Evolutionary conservation across 805 yeast species (phyloP), one percentile per base, ranked within the genome.

Genomic region (Hanseniaspora guilliermondii): DNA sequence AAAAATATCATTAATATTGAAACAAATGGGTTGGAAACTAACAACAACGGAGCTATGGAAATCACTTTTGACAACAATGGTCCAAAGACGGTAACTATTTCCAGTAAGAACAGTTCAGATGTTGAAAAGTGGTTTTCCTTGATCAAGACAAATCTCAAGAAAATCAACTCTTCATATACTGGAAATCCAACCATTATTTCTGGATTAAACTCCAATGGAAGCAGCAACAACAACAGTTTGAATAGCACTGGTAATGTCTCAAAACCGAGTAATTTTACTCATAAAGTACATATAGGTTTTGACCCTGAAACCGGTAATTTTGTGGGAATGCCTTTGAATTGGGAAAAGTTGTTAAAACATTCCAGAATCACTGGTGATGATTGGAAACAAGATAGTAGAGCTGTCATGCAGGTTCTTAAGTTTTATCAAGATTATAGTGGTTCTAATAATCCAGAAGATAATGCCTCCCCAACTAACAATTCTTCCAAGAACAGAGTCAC

Each of bases 241-340:
- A 70, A 76, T 36, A 72, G 79, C 24, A 32, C 37, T 12, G 47
- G 47, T 2, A 44, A 44, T 44, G 96, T 93, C 11, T 88, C 97
- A 2, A 82, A 82, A 39, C 99, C 99, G 7, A 86, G 91, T 17
- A 89, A 91, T 67, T 91, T 91, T 67, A 87, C 95, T 11, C 98
- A 94, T 66, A 85, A 83, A 63, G 96, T 89, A 17, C 93, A 85
- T 65, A 91, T 85, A 25, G 89, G 89, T 1, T 85, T 83, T 62
- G 94, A 85, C 65, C 91, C 93, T 4, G 82, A 85, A 30, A 76
- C 74, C 49, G 96, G 96, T 11, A 84, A 83, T 47, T 89, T 85
- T 67, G 87, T 94, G 0, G 98, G 97, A 5, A 76, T 93, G 60
- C 99, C 98, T 1, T 82, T 82, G 14, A 93, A 87, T 60, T 93